Conservation (phyloP, 2,329 filamentous ascomycete species). For the Botryosphaeria dothidea region DNA sequence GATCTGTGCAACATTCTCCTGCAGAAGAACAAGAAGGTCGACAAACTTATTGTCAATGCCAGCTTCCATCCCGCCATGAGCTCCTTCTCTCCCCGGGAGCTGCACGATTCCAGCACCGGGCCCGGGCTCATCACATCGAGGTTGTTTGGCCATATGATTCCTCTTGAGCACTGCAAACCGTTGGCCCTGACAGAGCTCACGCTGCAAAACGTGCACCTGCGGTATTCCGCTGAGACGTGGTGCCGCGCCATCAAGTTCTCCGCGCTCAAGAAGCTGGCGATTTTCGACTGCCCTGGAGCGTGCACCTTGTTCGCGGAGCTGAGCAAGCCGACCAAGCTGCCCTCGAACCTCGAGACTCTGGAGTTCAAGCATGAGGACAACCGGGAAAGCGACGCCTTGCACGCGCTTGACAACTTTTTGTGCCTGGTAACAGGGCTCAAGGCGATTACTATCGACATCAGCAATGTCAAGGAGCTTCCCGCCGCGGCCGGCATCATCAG, state of each 20-base stretch:
- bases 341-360: conserved; percentile 46
- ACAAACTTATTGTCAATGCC: conserved; percentile 50
- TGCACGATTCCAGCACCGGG: conserved; percentile 49
- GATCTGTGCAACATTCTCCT: conserved; percentile 46
- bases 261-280: conserved; percentile 42
- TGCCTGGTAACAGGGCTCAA: conserved; percentile 48
- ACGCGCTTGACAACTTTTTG: conserved; percentile 50
- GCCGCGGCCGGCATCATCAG: conserved; percentile 44
- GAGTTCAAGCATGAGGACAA: conserved; percentile 53
- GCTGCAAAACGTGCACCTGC: conserved; percentile 47
- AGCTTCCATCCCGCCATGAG: conserved; percentile 45
- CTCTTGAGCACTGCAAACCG: conserved; percentile 49
- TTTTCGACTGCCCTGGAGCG: conserved; percentile 48
- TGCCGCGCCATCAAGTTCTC: conserved; percentile 50
- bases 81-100: conserved; percentile 38
- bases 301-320: conserved; percentile 50
- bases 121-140: conserved; percentile 49
- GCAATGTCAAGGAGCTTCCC: conserved; percentile 43
- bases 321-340: conserved; percentile 46
- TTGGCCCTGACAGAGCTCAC: conserved; percentile 46
- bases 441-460: conserved; percentile 47
- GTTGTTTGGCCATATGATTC: conserved; percentile 49
- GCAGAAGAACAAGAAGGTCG: conserved; percentile 42
- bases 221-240: conserved; percentile 51
- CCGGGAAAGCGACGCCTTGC: conserved; percentile 46